Percentiles rank a stretch among this genome's conserved stretches.
Evolutionary conservation across 345 rosid genomes (phyloP).

Genomic region (Diplotaxis tenuifolia): DNA sequence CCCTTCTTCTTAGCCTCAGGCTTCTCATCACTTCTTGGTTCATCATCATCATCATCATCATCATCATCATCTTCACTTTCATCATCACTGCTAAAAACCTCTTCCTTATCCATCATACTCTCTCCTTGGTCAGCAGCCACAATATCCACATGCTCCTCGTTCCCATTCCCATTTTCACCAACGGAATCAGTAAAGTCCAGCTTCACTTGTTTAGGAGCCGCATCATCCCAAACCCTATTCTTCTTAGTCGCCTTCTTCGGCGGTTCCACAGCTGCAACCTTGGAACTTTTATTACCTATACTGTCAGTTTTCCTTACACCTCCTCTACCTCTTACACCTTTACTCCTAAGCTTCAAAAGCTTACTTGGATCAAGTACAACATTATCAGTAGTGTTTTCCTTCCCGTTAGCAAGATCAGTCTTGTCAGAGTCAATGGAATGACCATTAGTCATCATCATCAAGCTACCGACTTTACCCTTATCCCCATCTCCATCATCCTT

Average conservation of each 20-base stretch:
- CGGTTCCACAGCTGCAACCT: slow-evolving; percentile 50
- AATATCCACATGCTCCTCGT: slow-evolving; percentile 49
- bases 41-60: too few species aligned
- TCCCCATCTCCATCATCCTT: slow-evolving; percentile 64
- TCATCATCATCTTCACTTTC: slow-evolving; percentile 75
- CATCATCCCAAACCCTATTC: slow-evolving; percentile 95
- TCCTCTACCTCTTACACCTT: slow-evolving; percentile 62
- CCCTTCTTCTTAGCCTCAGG: too few species aligned
- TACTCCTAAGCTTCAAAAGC: slow-evolving; percentile 81
- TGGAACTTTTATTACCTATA: slow-evolving; percentile 68
- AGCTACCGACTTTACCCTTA: slow-evolving; percentile 41
- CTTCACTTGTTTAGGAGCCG: slow-evolving; percentile 58
- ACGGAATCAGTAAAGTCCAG: slow-evolving; percentile 82
- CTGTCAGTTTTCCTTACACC: slow-evolving; percentile 61
- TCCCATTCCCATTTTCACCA: slow-evolving; percentile 57
- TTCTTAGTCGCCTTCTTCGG: slow-evolving; percentile 75
- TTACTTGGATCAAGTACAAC: slow-evolving; percentile 79
- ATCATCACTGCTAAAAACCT: slow-evolving; percentile 78
- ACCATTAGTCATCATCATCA: slow-evolving; percentile 65
- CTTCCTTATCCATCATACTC: slow-evolving; percentile 99
- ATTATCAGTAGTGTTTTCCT: slow-evolving; percentile 73
- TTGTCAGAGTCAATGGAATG: slow-evolving; percentile 52
- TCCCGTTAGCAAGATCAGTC: slow-evolving; percentile 58
- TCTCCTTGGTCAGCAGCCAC: slow-evolving; percentile 84
- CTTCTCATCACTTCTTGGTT: too few species aligned